Conservation (phyloP, 805 yeast species). For the Metschnikowia arizonensis region DNA sequence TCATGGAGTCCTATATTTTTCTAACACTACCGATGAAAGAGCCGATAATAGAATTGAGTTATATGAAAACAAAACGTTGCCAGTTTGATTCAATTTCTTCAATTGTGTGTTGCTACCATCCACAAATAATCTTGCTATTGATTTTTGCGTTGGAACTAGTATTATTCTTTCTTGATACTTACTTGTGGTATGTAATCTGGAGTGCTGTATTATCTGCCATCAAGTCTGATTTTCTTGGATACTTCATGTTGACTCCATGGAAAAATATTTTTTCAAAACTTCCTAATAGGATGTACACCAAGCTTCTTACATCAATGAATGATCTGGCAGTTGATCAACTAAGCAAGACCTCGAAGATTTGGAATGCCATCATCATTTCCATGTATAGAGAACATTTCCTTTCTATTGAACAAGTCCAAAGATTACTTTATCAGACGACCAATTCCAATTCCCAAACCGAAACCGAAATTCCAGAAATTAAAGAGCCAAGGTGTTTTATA, state of each 20-base stretch:
- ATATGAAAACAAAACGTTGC: conserved; percentile 53
- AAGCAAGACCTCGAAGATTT: conserved; percentile 53
- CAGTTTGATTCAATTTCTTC: conserved; percentile 59
- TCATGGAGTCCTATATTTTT: conserved; percentile 86
- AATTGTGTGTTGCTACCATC: conserved; percentile 51
- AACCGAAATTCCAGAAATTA: conserved; percentile 4
- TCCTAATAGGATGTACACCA: conserved; percentile 72
- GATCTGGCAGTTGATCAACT: conserved; percentile 34
- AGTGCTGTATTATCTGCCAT: conserved; percentile 70
- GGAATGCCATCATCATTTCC: conserved; percentile 82
- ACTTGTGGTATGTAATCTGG: conserved; percentile 82
- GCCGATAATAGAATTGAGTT: conserved; percentile 64
- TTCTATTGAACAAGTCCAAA: conserved; percentile 67
- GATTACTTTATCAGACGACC: conserved; percentile 55
- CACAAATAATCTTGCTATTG: conserved; percentile 50
- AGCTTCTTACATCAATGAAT: conserved; percentile 40
- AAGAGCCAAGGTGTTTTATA: conserved; percentile 72
- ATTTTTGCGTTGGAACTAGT: conserved; percentile 60
- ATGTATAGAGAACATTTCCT: conserved; percentile 79
- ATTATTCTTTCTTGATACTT: conserved; percentile 74
- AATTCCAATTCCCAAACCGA: conserved; percentile 43
- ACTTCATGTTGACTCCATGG: conserved; percentile 89
- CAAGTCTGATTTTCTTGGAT: conserved; percentile 68
- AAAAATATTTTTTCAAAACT: conserved; percentile 70
- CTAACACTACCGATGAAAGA: conserved; percentile 81